Conservation (phyloP, 1,139 yeast species). For the Yamadazyma diospyri region DNA sequence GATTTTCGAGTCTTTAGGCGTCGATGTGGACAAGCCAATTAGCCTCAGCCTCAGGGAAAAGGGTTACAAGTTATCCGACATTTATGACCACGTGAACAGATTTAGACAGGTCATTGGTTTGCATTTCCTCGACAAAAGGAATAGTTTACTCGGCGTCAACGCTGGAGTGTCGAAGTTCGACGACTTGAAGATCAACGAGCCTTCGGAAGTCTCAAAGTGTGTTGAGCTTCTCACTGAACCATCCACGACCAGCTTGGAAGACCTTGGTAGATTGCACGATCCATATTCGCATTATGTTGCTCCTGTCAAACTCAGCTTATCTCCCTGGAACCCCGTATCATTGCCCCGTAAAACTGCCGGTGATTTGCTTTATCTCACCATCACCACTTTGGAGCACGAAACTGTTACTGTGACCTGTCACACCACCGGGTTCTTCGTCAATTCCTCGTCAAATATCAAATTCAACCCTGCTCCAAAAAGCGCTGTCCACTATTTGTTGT, state of each 20-base stretch:
- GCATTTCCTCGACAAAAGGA: constrained; percentile 36
- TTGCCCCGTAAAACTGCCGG: constrained; percentile 61
- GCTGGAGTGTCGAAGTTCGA: constrained; percentile 30
- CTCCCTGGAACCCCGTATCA: constrained; percentile 93
- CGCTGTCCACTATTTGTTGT: constrained; percentile 47
- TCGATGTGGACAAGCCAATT: constrained; percentile 13
- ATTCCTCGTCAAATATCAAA: constrained; percentile 59
- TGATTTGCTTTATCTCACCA: constrained; percentile 72
- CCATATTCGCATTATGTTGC: constrained; percentile 12
- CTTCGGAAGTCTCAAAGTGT: constrained; percentile 1
- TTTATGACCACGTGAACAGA: constrained; percentile 38
- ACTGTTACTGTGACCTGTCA: constrained; percentile 74
- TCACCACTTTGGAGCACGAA: constrained; percentile 80
- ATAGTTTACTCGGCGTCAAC: constrained; percentile 22
- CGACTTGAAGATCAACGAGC: constrained; percentile 24
- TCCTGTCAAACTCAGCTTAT: constrained; percentile 55
- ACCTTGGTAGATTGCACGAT: constrained; percentile 5
- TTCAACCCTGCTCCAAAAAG: constrained; percentile 54
- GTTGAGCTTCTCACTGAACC: constrained; percentile 4
- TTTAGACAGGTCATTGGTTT: constrained; percentile 46
- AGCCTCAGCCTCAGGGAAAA: constrained; percentile 24
- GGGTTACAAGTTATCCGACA: constrained; percentile 37
- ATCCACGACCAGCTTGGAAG: not conserved
- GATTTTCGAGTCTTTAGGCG: constrained; percentile 22
- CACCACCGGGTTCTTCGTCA: constrained; percentile 74